phyloP scores from a whole-genome alignment of 805 yeast species.

The Scheffersomyces stipitis region DNA sequence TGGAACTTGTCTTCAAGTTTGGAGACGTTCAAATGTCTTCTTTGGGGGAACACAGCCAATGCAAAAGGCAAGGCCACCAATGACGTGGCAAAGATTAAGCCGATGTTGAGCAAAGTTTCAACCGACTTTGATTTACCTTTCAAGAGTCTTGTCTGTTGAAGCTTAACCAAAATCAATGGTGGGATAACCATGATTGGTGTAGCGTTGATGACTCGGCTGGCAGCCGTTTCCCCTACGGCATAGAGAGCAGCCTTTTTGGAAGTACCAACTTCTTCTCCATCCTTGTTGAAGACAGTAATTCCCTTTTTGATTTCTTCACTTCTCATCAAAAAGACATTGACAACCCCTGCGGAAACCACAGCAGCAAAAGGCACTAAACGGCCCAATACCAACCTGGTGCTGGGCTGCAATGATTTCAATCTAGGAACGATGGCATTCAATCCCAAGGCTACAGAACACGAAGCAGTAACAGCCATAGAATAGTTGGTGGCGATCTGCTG shows the following conservation, averaged over 20 bases:
- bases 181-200: slow-evolving; percentile 98
- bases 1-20: slow-evolving; percentile 66
- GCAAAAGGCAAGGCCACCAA: slow-evolving; percentile 92
- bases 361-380: slow-evolving; percentile 98
- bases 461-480: slow-evolving; percentile 85
- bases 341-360: slow-evolving; percentile 94
- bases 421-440: slow-evolving; percentile 89
- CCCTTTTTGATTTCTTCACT: slow-evolving; percentile 90
- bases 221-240: slow-evolving; percentile 97
- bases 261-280: slow-evolving; percentile 60
- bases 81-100: slow-evolving; percentile 81
- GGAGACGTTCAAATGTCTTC: slow-evolving; percentile 57
- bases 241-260: slow-evolving; percentile 84
- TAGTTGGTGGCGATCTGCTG: slow-evolving; percentile 77
- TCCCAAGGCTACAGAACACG: slow-evolving; percentile 94
- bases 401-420: slow-evolving; percentile 66
- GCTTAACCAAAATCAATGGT: slow-evolving; percentile 74
- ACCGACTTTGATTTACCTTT: slow-evolving; percentile 64
- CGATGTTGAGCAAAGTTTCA: slow-evolving; percentile 76
- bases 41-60: slow-evolving; percentile 92
- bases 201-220: slow-evolving; percentile 91
- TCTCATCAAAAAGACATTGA: slow-evolving; percentile 95
- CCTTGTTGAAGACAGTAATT: slow-evolving; percentile 64
- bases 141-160: slow-evolving; percentile 66
- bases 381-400: slow-evolving; percentile 68